phyloP scores from a whole-genome alignment of 192 early-diverging fungal species.

The Backusella macrospora region DNA sequence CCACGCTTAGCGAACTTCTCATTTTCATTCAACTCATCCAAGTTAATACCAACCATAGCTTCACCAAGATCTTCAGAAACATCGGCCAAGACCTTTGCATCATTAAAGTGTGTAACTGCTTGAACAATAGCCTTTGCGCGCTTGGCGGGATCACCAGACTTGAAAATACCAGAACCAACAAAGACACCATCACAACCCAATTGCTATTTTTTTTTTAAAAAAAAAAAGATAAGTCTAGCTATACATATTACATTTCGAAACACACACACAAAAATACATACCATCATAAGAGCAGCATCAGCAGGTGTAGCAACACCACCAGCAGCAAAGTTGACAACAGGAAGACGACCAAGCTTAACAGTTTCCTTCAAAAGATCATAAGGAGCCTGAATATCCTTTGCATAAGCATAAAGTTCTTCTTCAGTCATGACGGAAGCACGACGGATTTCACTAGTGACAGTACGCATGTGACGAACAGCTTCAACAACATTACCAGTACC shows the following conservation, averaged over 20 bases:
- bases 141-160: conserved; percentile 90
- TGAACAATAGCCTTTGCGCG: conserved; percentile 92
- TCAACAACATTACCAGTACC: conserved; percentile 98
- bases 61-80: conserved; percentile 94
- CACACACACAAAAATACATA: conserved; percentile 11
- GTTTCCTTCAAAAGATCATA: conserved; percentile 90
- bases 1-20: conserved; percentile 30
- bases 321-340: conserved; percentile 98
- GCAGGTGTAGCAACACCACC: conserved; percentile 97
- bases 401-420: conserved; percentile 92
- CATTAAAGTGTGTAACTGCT: conserved; percentile 96
- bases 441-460: conserved; percentile 85
- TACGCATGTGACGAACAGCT: conserved; percentile 95
- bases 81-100: conserved; percentile 84
- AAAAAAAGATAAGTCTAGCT: not conserved
- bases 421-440: conserved; percentile 82
- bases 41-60: conserved; percentile 97
- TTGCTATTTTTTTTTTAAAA: conserved; percentile 54
- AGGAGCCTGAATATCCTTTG: conserved; percentile 95
- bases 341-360: conserved; percentile 84
- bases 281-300: conserved; percentile 99
- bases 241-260: not conserved
- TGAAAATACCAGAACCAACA: conserved; percentile 98
- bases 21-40: conserved; percentile 57
- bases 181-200: conserved; percentile 98